Evolutionary conservation across 2,329 filamentous ascomycete genomes (phyloP), one percentile per base, ranked within the genome.

Genomic region (Fusarium armeniacum): DNA sequence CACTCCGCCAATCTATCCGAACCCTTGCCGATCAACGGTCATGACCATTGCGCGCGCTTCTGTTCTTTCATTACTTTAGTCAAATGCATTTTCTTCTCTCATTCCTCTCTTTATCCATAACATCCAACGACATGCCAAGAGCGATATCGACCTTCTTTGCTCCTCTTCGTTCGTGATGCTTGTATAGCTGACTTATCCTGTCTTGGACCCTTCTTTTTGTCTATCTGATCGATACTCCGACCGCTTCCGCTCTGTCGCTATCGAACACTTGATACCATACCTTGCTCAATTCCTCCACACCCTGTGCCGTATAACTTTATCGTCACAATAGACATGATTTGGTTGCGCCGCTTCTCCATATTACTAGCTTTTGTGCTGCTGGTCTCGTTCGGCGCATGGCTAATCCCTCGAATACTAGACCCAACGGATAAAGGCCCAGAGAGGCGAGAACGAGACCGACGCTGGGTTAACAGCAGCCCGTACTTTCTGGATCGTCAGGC

Each of bases 401-500:
- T 83, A 32, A 75, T 91, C 9, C 85, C 88, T 45, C 82, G 83
- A 55, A 77, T 84, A 44, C 83, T 91, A 65, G 87, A 91, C 62
- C 91, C 91, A 4, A 86, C 86, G n/a, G 84, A 83, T n/a, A 88
- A 87, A 60, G 83, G 85, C 62, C 84, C 84, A 36, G 87, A 88
- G 52, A 89, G 90, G 78, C 84, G 86, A 51, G 81, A 83, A 54
- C 88, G 90, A 70, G 90, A 93, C 76, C 81, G 82, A 61, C 81
- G 80, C 70, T 95, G 92, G 92, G 87, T 94, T 49, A 83, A 87
- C 46, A 90, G 87, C 20, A 93, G 91, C 16, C 88, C 88, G 38
- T 90, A 90, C 74, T 94, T 91, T 86, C 78, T 90, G 63, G 92
- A 94, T 78, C 86, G 91, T 33, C 93, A 93, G 76, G 83, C 89